Conservation (phyloP, 75 land plant genomes). For the Pinus taeda region DNA sequence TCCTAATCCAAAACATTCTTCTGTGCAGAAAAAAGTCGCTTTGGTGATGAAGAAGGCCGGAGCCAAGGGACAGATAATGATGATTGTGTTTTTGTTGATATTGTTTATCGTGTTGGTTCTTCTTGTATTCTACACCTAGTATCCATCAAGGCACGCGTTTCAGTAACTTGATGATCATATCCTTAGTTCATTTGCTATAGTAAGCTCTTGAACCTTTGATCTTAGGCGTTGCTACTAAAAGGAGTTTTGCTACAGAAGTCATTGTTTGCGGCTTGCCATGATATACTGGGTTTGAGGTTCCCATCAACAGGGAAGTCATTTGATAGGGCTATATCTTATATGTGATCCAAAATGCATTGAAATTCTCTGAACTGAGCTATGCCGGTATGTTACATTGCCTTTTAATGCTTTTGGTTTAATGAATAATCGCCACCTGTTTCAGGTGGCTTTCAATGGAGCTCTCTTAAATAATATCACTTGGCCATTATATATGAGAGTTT, state of each 20-base stretch:
- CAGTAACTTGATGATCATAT: neutral
- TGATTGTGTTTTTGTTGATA: slow-evolving; percentile 68
- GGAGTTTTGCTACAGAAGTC: neutral
- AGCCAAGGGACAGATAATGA: slow-evolving; percentile 81
- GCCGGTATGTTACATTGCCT: too few relatives aligned
- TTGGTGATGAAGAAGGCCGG: slow-evolving; percentile 88
- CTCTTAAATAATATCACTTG: too few relatives aligned
- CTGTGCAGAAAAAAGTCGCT: slow-evolving; percentile 80
- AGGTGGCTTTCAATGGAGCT: too few relatives aligned
- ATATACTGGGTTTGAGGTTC: neutral
- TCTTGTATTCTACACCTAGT: slow-evolving; percentile 63
- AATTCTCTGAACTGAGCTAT: too few relatives aligned
- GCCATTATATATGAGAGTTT: too few relatives aligned
- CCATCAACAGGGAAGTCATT: too few relatives aligned
- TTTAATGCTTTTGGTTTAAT: too few relatives aligned
- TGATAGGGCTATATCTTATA: too few relatives aligned
- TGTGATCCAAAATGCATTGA: too few relatives aligned
- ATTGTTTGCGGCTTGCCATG: neutral
- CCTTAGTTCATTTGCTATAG: neutral
- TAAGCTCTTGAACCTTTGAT: neutral
- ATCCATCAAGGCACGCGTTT: neutral
- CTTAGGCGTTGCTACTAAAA: neutral
- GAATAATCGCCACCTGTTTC: too few relatives aligned
- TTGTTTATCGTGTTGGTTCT: slow-evolving; percentile 71
- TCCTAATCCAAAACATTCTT: neutral